Conservation (phyloP, 2,329 filamentous ascomycete genomes). For the Pestalotiopsis sp. region DNA sequence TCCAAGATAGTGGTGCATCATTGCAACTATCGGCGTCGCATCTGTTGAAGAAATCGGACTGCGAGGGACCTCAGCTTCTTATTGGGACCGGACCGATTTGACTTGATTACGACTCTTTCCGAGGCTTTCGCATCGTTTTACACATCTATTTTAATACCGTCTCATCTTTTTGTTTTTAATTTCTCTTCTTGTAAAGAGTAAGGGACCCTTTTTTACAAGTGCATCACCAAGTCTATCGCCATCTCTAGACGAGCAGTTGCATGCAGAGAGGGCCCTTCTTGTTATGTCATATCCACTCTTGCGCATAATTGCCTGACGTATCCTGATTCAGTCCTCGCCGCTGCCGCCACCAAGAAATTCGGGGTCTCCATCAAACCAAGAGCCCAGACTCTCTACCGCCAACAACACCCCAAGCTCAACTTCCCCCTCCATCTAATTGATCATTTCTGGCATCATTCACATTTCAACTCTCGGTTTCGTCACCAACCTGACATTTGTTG, state of each 20-base stretch:
- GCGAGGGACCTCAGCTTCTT: background rate
- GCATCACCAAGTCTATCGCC: background rate
- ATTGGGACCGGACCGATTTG: background rate
- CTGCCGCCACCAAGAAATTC: conserved; percentile 14
- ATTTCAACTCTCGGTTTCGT: background rate
- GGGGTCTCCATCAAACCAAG: conserved; percentile 12
- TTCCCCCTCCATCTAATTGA: conserved; percentile 9
- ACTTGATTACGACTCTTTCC: background rate
- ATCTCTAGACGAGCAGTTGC: background rate
- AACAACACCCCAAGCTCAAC: conserved; percentile 12
- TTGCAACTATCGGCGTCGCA: background rate
- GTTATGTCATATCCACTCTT: conserved; percentile 14
- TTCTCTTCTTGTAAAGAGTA: background rate
- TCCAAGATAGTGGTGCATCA: background rate
- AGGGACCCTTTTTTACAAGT: background rate
- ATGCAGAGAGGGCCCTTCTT: background rate
- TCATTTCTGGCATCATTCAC: conserved; percentile 7
- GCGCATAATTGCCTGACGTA: conserved; percentile 16
- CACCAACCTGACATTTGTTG: background rate
- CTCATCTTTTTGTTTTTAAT: background rate
- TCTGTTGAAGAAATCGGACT: background rate
- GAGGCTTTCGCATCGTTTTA: conserved; percentile 1
- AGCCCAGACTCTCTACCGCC: conserved; percentile 2
- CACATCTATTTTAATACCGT: conserved; percentile 5
- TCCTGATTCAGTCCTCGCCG: conserved; percentile 14